These are phyloP conservation scores for Acacia acuminata DNA, from an alignment of 306 rosid species.

Conservation along the genomic window DNA sequence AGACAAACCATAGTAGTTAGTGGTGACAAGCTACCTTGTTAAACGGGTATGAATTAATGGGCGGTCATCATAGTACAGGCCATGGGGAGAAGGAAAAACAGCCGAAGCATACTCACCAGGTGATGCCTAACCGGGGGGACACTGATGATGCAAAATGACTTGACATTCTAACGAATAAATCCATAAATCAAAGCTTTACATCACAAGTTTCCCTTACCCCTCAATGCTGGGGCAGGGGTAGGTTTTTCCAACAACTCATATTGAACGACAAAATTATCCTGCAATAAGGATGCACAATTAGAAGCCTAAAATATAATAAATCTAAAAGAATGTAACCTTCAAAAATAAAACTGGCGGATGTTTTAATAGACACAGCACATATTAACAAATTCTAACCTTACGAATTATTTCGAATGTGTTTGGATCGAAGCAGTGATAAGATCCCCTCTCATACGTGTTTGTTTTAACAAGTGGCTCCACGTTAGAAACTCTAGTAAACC, in stretches of 20 bases:
- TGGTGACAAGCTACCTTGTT: neutral
- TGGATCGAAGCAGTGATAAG: conserved; percentile 88
- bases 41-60: neutral
- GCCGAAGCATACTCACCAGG: neutral
- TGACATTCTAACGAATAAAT: conserved; percentile 34
- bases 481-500: conserved; percentile 78
- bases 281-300: conserved; percentile 42
- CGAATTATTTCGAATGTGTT: conserved; percentile 72
- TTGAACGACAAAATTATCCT: conserved; percentile 84
- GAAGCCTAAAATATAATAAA: neutral
- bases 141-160: conserved; percentile 37
- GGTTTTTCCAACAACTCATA: conserved; percentile 83
- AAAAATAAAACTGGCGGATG: neutral
- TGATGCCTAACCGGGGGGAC: conserved; percentile 27
- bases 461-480: conserved; percentile 87
- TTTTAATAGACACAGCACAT: neutral
- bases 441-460: conserved; percentile 76
- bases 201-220: conserved; percentile 24
- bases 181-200: conserved; percentile 51
- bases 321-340: neutral
- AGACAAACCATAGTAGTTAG: neutral
- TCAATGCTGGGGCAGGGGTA: conserved; percentile 67
- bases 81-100: too few relatives aligned
- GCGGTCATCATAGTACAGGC: neutral
- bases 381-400: conserved; percentile 61